Conservation (phyloP, 129 eudicot genomes). For the Saposhnikovia divaricata region DNA sequence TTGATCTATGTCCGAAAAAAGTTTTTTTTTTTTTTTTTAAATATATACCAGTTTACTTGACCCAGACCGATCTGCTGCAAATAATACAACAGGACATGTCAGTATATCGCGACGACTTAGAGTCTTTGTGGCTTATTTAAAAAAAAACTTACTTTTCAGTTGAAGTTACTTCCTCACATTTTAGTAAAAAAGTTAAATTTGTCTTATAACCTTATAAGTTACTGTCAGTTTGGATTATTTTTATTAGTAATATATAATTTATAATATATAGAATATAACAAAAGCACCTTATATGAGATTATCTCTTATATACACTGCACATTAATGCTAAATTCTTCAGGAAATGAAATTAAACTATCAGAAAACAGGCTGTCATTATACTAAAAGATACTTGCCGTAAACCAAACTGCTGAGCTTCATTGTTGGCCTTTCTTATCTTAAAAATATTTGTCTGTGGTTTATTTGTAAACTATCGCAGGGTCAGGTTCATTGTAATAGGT, state of each 20-base stretch:
- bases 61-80: not conserved
- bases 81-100: not conserved
- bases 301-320: not conserved
- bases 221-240: too few species aligned
- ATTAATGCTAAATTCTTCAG: not conserved
- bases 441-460: not conserved
- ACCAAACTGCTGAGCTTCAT: not conserved
- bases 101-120: not conserved
- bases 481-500: not conserved
- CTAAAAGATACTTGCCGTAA: not conserved
- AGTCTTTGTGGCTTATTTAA: not conserved
- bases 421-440: too few species aligned
- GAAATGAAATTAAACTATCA: too few species aligned
- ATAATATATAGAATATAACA: too few species aligned
- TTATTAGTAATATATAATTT: too few species aligned
- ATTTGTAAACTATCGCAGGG: not conserved
- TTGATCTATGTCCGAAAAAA: not conserved
- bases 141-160: too few species aligned
- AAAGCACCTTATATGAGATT: not conserved
- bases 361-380: not conserved
- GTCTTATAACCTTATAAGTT: too few species aligned
- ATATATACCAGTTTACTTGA: not conserved
- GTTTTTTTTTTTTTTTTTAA: not conserved
- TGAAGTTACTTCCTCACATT: too few species aligned
- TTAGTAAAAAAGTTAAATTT: too few species aligned